These are phyloP conservation scores for Cordia subcordata DNA, from an alignment of 257 asterid genomes.

Conservation along the genomic window DNA sequence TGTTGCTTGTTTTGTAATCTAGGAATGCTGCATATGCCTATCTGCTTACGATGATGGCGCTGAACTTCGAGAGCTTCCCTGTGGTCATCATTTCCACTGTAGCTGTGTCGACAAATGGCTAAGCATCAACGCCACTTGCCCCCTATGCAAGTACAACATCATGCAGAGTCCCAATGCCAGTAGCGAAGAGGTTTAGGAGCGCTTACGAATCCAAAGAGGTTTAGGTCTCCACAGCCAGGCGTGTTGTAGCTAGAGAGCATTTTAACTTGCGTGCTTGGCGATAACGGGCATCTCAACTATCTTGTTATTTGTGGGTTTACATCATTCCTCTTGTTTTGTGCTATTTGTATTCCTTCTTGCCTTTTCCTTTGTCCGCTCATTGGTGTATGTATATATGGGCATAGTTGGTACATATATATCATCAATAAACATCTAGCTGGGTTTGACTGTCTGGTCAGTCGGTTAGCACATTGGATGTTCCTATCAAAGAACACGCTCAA, in stretches of 20 bases:
- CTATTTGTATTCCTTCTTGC: background rate
- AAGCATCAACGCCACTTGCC: slow-evolving; percentile 89
- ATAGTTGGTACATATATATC: background rate
- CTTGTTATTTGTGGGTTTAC: background rate
- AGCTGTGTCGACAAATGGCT: slow-evolving; percentile 95
- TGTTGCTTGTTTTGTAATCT: slow-evolving; percentile 9
- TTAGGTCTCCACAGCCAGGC: background rate
- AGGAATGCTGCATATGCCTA: slow-evolving; percentile 99
- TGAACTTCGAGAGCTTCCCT: slow-evolving; percentile 94
- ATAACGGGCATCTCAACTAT: too few relatives aligned
- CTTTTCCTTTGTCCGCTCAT: background rate
- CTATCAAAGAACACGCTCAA: too few relatives aligned
- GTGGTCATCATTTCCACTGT: slow-evolving; percentile 89
- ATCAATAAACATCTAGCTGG: background rate
- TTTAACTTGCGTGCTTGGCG: too few relatives aligned
- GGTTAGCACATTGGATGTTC: too few relatives aligned
- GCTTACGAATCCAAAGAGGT: background rate
- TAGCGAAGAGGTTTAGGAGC: slow-evolving; percentile 60
- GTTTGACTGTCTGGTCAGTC: too few relatives aligned
- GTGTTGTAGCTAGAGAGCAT: too few relatives aligned
- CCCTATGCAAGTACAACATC: slow-evolving; percentile 92
- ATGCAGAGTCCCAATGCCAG: slow-evolving; percentile 62
- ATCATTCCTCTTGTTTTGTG: background rate
- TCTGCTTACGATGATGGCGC: slow-evolving; percentile 80
- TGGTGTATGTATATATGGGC: too few relatives aligned